These are phyloP conservation scores for Berberis thunbergii DNA, from an alignment of 164 flowering plant genomes.

Conservation along the genomic window DNA sequence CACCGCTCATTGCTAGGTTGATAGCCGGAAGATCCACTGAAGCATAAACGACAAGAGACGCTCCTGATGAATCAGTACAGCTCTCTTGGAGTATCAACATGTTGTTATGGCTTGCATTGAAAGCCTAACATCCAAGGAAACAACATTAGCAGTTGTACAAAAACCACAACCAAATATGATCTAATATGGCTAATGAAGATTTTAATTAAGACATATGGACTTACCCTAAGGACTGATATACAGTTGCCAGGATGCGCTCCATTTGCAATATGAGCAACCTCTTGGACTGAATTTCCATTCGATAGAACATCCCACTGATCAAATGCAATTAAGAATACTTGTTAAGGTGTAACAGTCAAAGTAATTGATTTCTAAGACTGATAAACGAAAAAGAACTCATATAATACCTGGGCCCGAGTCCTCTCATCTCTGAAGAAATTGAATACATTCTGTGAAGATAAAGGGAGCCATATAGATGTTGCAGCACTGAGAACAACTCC, in stretches of 20 bases:
- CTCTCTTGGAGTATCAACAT: slow-evolving; percentile 88
- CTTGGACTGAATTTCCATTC: slow-evolving; percentile 53
- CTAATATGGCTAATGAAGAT: background rate
- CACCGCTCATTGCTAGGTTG: slow-evolving; percentile 76
- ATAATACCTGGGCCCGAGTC: slow-evolving; percentile 23
- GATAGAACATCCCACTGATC: slow-evolving; percentile 75
- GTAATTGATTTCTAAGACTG: background rate
- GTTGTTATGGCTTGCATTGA: slow-evolving; percentile 61
- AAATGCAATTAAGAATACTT: background rate
- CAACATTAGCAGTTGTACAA: too few relatives aligned
- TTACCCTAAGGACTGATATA: slow-evolving; percentile 33
- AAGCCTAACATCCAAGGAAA: slow-evolving; percentile 28
- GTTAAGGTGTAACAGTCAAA: background rate
- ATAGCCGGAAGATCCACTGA: slow-evolving; percentile 64
- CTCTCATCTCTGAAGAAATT: slow-evolving; percentile 46
- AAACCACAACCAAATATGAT: background rate
- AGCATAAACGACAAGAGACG: slow-evolving; percentile 50
- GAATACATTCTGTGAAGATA: slow-evolving; percentile 41
- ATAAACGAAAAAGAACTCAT: background rate
- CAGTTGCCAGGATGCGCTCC: slow-evolving; percentile 50
- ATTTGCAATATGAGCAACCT: slow-evolving; percentile 54
- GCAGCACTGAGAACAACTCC: slow-evolving; percentile 69
- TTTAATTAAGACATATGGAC: background rate
- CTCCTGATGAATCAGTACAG: slow-evolving; percentile 65
- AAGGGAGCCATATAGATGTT: slow-evolving; percentile 71